Base-by-base conservation (phyloP, 2,329 filamentous ascomycete species). In the Fusarium decemcellulare region DNA sequence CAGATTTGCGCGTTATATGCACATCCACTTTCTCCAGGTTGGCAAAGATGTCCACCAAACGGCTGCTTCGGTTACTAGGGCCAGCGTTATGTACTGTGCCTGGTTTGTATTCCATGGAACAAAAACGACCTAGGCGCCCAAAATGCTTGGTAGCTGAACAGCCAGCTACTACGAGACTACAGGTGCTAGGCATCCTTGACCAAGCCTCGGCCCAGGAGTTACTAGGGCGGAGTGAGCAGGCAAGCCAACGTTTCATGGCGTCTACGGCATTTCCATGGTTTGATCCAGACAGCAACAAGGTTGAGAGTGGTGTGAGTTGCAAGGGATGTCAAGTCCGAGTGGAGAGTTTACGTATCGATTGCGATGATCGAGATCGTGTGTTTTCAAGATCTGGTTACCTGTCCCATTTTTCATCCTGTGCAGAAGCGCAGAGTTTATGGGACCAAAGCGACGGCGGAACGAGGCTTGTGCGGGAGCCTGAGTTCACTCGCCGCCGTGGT, bases 291-390 rank as follows among this genome's bases (percentile, higher is more conserved):
- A 11, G 18, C 2, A 16, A 42, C 9, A 37, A 44, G 11, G 2
- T 39, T 4, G 65, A 68, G 4, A 2, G 5, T 12, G 65, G 65
- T 1, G 12, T 61, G 16, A 68, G 23, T 11, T 68, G 65, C n/a
- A 67, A 64, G 27, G 65, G 64, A 8, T 68, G 64, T 11, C 65
- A 68, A 16, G 59, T 68, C 6, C 55, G 34, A 4, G 46, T 65
- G 6, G 64, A 68, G 23, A 43, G 53, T 2, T 46, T n/a, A 54
- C 54, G 36, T 5, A 3, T 23, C 9, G 2, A 55, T 0, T 46
- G 43, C 8, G 64, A 68, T n/a, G 65, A 68, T 8, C 43, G 64
- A 2, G 65, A 68, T 32, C 47, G 60, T 9, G 48, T 57, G 0
- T 68, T 68, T 27, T 30, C 55, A 1, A 46, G 27, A 48, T 47